phyloP scores from a whole-genome alignment of 192 early-diverging fungal species.

The Podila minutissima region DNA sequence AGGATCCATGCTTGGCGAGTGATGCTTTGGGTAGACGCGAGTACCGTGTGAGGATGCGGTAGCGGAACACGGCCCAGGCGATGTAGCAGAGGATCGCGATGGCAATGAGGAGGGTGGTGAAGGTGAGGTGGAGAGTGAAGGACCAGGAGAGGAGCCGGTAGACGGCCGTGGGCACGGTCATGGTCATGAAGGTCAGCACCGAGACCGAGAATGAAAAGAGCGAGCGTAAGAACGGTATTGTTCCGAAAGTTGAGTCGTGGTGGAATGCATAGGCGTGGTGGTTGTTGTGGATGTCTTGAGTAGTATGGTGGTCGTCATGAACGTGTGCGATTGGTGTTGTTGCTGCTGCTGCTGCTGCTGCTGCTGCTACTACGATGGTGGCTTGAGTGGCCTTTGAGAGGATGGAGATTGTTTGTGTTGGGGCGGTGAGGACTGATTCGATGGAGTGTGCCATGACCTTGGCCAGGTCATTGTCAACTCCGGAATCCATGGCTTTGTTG shows the following conservation, averaged over 20 bases:
- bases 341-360: constrained; percentile 9
- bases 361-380: constrained; percentile 7
- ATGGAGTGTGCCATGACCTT: neutral
- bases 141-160: constrained; percentile 68
- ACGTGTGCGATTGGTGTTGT: constrained; percentile 1
- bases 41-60: constrained; percentile 77
- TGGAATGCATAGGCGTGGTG: neutral
- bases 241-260: constrained; percentile 6
- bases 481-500: neutral
- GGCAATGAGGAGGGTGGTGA: constrained; percentile 63
- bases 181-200: constrained; percentile 58
- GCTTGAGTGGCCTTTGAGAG: constrained; percentile 5
- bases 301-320: neutral
- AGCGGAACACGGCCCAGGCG: constrained; percentile 72
- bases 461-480: neutral
- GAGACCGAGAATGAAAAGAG: constrained; percentile 49
- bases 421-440: neutral
- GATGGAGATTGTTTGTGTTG: neutral
- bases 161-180: constrained; percentile 61
- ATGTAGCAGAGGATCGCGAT: constrained; percentile 39
- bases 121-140: constrained; percentile 70
- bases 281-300: neutral
- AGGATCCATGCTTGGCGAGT: constrained; percentile 45
- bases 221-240: constrained; percentile 22
- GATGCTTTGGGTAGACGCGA: constrained; percentile 69